These are phyloP conservation scores for Chaetomiaceae sp. DNA, from an alignment of 2,329 filamentous ascomycete genomes.

Conservation along the genomic window DNA sequence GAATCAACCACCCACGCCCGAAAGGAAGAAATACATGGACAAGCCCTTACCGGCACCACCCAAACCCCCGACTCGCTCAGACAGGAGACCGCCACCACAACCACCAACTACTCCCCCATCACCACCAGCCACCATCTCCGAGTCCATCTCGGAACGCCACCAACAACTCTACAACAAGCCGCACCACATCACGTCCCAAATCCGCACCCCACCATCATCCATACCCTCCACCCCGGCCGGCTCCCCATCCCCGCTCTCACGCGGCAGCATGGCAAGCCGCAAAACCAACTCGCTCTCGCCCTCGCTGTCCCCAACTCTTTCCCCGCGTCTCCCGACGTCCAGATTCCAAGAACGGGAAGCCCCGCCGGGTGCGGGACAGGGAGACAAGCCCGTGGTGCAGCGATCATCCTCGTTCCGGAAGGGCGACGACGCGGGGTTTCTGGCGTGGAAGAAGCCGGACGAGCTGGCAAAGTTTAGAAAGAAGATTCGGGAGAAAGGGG, in stretches of 20 bases:
- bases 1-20: neutral
- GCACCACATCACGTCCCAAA: neutral
- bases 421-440: neutral
- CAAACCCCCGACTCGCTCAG: neutral
- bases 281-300: neutral
- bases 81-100: neutral
- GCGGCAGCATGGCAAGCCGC: neutral
- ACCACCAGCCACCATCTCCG: neutral
- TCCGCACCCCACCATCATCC: neutral
- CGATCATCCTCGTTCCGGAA: neutral
- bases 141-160: slow-evolving; percentile 3
- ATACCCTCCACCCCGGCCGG: neutral
- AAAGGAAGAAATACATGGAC: neutral
- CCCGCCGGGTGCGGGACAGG: too few relatives aligned
- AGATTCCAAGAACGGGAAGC: neutral
- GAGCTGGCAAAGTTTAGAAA: slow-evolving; percentile 4
- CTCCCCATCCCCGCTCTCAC: neutral
- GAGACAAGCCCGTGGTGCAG: too few relatives aligned
- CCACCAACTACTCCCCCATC: neutral
- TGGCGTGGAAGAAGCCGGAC: slow-evolving; percentile 13
- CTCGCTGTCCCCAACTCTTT: neutral
- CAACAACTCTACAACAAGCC: slow-evolving; percentile 2
- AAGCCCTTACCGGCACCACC: slow-evolving; percentile 6
- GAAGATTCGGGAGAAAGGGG: slow-evolving; percentile 2
- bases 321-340: too few relatives aligned